Percentiles rank a stretch among this genome's conserved stretches.
Conservation (phyloP, 768 basidiomycete species). For the Austroboletus festivus region DNA sequence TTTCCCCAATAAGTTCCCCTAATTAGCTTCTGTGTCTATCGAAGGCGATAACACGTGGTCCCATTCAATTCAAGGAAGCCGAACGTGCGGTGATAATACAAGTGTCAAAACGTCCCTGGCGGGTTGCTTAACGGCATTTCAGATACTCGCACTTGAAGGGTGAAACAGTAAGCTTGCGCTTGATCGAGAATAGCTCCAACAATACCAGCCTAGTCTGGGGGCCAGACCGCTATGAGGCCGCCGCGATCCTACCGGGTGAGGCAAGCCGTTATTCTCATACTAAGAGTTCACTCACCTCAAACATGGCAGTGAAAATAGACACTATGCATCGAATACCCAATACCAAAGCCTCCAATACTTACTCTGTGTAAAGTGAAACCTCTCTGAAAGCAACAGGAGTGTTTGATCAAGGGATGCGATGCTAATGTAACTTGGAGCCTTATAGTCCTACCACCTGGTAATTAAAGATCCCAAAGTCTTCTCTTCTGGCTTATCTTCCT, state of each 20-base stretch:
- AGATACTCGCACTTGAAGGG: conserved; percentile 6
- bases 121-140: conserved; percentile 18
- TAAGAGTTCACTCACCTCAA: no score
- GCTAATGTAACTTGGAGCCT: no score
- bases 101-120: conserved; percentile 2
- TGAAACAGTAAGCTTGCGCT: conserved; percentile 4
- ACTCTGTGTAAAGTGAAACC: no score
- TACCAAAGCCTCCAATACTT: background rate
- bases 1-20: conserved; percentile 2
- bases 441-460: conserved; percentile 18
- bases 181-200: conserved; percentile 7
- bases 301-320: no score
- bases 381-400: no score
- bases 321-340: background rate
- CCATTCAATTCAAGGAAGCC: conserved; percentile 16
- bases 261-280: no score
- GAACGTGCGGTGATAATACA: conserved; percentile 13
- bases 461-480: conserved; percentile 17
- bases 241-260: no score
- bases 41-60: conserved; percentile 1
- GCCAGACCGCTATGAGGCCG: no score
- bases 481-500: conserved; percentile 14
- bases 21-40: conserved; percentile 14
- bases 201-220: no score
- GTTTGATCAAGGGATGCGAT: no score